Base-by-base conservation (phyloP, 208 protist species). In the Leptomonas seymouri region DNA sequence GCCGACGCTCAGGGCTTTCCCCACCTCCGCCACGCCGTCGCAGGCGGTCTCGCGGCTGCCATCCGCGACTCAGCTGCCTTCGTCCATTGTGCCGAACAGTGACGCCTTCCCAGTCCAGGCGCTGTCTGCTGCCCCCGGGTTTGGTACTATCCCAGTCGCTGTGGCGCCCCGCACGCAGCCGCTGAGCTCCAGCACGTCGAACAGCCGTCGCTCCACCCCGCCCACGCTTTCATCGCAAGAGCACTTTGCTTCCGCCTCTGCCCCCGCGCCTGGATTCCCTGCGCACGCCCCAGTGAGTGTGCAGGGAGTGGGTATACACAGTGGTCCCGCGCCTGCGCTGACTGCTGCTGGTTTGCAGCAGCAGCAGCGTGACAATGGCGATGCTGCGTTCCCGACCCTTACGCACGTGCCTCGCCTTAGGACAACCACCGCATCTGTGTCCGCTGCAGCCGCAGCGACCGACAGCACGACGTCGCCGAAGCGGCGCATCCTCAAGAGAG, bases 121-220 rank as follows among this genome's bases (percentile, higher is more conserved):
- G 8, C 61, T n/a, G 31, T 0, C 55, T 28, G 23, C 27, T 11
- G 57, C 36, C 53, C 20, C 31, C 14, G 23, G 25, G 36, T 25
- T 50, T 9, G 75, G 74, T 18, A 42, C 70, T 2, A 57, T 74
- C 28, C 71, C 66, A 9, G 80, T 85, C 3, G 80, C 80, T 9
- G 59, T 66, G 9, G 71, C 69, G 1, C 81, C 81, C 0, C 72
- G 34, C 27, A 73, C 81, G 48, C 76, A 49, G 65, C 73, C 81
- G 50, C 59, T 86, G 14, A 67, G 48, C 46, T 68, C 62, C 1
- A 70, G 71, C 65, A 67, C 71, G n/a, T 57, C 57, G 27, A 61
- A 53, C 31, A 82, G 71, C 76, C 67, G 49, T 16, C 62, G 76
- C 60, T 74, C 75, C 30, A 86, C 81, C 4, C 81, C 81, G 0